Percentiles rank a stretch among this genome's conserved stretches.
Evolutionary conservation across 108 stramenopile genomes (phyloP).

Genomic region (Nitzschia putrida): DNA sequence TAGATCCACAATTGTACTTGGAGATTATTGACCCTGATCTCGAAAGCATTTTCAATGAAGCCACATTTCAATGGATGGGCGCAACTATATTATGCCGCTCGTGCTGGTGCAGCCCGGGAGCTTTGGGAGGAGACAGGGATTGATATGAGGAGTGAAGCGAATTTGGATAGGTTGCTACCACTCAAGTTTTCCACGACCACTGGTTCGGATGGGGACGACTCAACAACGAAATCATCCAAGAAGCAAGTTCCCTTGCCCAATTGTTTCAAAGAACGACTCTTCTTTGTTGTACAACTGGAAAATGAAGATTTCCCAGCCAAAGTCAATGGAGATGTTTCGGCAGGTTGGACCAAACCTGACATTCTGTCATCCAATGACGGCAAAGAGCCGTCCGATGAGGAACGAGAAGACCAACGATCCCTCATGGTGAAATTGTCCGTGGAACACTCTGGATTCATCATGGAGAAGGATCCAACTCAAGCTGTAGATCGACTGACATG

Average conservation of each 20-base stretch:
- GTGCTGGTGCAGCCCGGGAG: conserved; percentile 72
- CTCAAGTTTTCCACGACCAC: conserved; percentile 23
- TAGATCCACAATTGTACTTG: too few species aligned
- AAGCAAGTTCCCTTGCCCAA: conserved; percentile 24
- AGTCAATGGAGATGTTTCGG: not conserved
- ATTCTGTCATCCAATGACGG: not conserved
- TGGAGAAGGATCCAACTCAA: conserved; percentile 56
- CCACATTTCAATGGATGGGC: not conserved
- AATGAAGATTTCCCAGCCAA: conserved; percentile 55
- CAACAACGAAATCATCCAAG: too few species aligned
- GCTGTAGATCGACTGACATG: conserved; percentile 43
- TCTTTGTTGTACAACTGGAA: conserved; percentile 47
- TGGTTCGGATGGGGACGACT: not conserved
- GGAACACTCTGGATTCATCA: conserved; percentile 80
- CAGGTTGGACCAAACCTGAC: not conserved
- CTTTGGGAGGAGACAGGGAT: conserved; percentile 83
- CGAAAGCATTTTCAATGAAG: too few species aligned
- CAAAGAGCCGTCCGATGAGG: not conserved
- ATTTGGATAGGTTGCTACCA: conserved; percentile 56
- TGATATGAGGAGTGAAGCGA: conserved; percentile 45
- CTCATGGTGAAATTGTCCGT: conserved; percentile 60
- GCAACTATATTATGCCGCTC: conserved; percentile 56
- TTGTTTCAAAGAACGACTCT: conserved; percentile 55
- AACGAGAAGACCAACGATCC: not conserved
- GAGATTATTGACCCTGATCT: too few species aligned